Percentiles rank a stretch among this genome's conserved stretches.
phyloP scores from a whole-genome alignment of 192 early-diverging fungal species.

The Paraglomus brasilianum region DNA sequence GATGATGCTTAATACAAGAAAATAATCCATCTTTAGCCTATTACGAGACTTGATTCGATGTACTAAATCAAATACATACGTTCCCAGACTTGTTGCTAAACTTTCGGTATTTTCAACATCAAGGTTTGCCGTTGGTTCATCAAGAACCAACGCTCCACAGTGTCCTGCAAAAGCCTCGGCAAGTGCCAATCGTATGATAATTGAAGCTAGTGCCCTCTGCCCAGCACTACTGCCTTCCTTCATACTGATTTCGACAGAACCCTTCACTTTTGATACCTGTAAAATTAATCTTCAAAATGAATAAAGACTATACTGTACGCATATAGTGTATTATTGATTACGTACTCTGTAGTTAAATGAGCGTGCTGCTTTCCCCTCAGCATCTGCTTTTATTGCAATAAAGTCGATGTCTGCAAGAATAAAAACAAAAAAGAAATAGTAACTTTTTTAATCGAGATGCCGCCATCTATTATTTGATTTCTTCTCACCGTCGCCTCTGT shows the following conservation, averaged over 20 bases:
- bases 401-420: constrained; percentile 81
- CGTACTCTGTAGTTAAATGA: constrained; percentile 84
- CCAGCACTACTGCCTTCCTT: constrained; percentile 94
- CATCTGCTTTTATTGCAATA: constrained; percentile 92
- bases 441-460: too few relatives aligned
- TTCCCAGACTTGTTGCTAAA: constrained; percentile 74
- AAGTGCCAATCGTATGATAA: constrained; percentile 93
- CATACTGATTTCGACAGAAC: constrained; percentile 84
- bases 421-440: not conserved
- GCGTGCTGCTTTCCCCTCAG: constrained; percentile 69
- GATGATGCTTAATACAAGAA: constrained; percentile 63
- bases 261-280: constrained; percentile 91
- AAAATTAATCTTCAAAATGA: constrained; percentile 16
- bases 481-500: constrained; percentile 76
- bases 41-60: not conserved
- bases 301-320: not conserved
- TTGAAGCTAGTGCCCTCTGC: constrained; percentile 93
- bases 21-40: not conserved
- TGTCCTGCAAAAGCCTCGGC: constrained; percentile 93
- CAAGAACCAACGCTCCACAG: constrained; percentile 92
- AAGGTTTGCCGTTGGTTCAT: constrained; percentile 98
- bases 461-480: not conserved
- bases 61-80: constrained; percentile 45
- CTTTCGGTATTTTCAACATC: constrained; percentile 86
- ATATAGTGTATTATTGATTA: not conserved